A percentile compares a stretch with the other conserved stretches of the same genome.
These are phyloP conservation scores for Drechslerella stenobrocha DNA, from an alignment of 2,329 filamentous ascomycete genomes.

Conservation along the genomic window DNA sequence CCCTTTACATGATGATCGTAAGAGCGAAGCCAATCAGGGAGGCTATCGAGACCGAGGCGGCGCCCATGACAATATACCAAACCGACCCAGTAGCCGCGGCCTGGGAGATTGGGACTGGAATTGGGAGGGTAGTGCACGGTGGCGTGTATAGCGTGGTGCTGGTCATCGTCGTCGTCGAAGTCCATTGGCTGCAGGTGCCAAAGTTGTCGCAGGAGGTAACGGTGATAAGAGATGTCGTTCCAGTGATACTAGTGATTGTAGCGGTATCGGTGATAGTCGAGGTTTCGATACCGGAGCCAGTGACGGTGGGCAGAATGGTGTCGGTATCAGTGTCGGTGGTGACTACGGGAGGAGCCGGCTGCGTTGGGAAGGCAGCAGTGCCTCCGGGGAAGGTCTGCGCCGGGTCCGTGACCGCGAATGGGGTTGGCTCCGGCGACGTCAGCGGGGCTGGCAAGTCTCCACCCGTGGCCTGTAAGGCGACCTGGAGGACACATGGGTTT, in stretches of 20 bases:
- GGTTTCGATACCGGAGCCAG: slow-evolving; percentile 24
- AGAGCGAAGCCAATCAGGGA: slow-evolving; percentile 20
- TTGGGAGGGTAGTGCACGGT: slow-evolving; percentile 36
- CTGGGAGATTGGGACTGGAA: slow-evolving; percentile 33
- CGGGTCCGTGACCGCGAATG: neutral
- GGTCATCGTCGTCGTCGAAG: slow-evolving; percentile 38
- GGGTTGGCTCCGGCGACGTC: neutral
- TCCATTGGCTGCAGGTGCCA: slow-evolving; percentile 28
- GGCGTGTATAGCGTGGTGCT: slow-evolving; percentile 34
- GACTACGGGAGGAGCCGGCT: neutral
- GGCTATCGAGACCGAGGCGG: slow-evolving; percentile 15
- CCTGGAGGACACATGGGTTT: neutral
- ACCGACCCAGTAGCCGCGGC: slow-evolving; percentile 9
- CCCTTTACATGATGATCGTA: slow-evolving; percentile 15
- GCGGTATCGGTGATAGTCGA: slow-evolving; percentile 34
- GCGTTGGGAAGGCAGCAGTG: slow-evolving; percentile 11
- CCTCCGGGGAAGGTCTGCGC: slow-evolving; percentile 3
- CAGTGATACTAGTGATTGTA: slow-evolving; percentile 23
- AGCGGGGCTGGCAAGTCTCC: slow-evolving; percentile 20
- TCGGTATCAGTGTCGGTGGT: neutral
- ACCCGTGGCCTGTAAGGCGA: slow-evolving; percentile 27
- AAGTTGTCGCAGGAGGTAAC: slow-evolving; percentile 31
- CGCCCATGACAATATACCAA: slow-evolving; percentile 28
- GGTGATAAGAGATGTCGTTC: slow-evolving; percentile 25
- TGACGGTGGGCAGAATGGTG: slow-evolving; percentile 2